Percentiles rank a stretch among this genome's conserved stretches.
Evolutionary conservation across 352 stramenopile species (phyloP).

Genomic region (Saprolegnia diclina): DNA sequence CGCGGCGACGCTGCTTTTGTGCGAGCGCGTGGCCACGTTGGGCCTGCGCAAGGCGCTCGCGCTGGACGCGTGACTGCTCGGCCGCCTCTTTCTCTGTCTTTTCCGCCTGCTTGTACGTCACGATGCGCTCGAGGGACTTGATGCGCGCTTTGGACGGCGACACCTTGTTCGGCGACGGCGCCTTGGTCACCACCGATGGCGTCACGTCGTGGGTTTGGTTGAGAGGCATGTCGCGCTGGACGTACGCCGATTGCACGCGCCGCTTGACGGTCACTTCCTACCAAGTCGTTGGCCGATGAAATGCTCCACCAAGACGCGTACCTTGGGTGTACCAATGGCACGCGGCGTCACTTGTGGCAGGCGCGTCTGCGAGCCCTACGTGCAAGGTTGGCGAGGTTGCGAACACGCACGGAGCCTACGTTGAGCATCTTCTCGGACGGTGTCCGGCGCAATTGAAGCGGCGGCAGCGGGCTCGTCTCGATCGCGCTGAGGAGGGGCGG

Average conservation of each 20-base stretch:
- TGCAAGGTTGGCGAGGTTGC: too few species aligned
- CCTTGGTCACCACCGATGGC: background rate
- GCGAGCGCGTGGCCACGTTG: background rate
- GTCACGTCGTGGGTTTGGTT: background rate
- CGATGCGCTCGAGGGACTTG: background rate
- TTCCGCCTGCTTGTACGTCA: background rate
- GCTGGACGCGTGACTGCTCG: background rate
- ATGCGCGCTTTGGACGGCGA: background rate
- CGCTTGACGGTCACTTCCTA: background rate
- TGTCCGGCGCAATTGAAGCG: background rate
- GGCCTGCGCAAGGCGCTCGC: background rate
- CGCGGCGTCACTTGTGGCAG: background rate
- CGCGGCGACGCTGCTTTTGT: conserved; percentile 1
- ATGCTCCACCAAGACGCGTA: background rate
- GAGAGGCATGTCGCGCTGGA: background rate
- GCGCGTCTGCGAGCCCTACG: background rate
- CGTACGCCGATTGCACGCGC: background rate
- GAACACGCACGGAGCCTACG: background rate
- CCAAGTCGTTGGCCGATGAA: background rate
- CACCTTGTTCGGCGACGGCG: background rate
- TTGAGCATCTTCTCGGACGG: background rate
- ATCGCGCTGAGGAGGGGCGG: background rate
- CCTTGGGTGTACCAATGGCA: background rate
- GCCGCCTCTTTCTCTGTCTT: background rate
- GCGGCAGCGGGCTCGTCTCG: background rate